Conservation (phyloP, 805 yeast species). For the Yamadazyma tumulicola region DNA sequence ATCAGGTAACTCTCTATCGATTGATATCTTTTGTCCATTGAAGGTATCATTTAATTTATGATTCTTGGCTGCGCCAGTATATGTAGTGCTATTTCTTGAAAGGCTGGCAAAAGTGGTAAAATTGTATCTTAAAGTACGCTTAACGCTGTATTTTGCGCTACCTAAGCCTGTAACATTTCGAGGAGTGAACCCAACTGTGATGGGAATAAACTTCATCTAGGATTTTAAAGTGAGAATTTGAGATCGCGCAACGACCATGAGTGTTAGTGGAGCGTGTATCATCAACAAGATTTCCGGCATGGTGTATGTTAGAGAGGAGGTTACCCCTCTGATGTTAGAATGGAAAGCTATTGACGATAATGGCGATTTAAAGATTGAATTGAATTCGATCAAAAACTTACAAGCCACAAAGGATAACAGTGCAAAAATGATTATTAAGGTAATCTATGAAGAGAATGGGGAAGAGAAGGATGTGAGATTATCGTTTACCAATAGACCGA, state of each 20-base stretch:
- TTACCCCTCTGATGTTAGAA: constrained; percentile 37
- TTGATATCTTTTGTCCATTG: constrained; percentile 25
- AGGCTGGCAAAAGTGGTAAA: too few species aligned
- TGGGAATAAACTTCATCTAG: too few species aligned
- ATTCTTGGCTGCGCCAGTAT: too few species aligned
- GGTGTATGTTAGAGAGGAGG: constrained; percentile 38
- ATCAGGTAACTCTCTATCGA: constrained; percentile 81
- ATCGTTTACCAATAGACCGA: constrained; percentile 65
- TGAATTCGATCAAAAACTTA: constrained; percentile 38
- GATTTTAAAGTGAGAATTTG: too few species aligned
- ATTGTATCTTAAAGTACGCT: too few species aligned
- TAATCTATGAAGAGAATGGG: constrained; percentile 41
- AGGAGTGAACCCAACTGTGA: too few species aligned
- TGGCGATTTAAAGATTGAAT: constrained; percentile 30
- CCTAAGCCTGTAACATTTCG: too few species aligned
- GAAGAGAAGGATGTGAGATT: constrained; percentile 38
- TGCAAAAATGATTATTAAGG: constrained; percentile 63
- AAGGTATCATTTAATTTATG: background rate
- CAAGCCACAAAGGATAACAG: constrained; percentile 69
- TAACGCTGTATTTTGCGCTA: too few species aligned
- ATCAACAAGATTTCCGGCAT: constrained; percentile 40
- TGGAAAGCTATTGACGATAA: constrained; percentile 44
- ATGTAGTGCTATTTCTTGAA: too few species aligned
- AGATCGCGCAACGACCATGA: constrained; percentile 2
- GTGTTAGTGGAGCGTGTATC: constrained; percentile 35